Evolutionary conservation across 306 rosid species (phyloP), one percentile per base, ranked within the genome.

Genomic region (Crotalaria pallida): DNA sequence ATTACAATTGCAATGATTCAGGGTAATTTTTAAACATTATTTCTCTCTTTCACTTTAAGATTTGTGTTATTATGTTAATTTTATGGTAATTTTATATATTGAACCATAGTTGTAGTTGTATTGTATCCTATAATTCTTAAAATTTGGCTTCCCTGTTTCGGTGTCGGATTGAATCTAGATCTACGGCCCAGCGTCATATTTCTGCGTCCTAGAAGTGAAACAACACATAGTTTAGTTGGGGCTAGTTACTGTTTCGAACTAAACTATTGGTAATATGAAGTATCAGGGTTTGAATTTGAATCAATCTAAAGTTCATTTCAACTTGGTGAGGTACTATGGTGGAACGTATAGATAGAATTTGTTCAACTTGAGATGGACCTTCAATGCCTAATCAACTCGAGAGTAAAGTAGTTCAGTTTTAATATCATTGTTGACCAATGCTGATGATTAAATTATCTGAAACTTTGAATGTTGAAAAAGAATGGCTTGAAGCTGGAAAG

Each of bases 401-500:
- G 69, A 23, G 45, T 34, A 3, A 58, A 23, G 56, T 33, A 18
- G 48, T 63, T 69, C 10, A 9, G 33, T 78, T 57, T 9, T 24
- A 40, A 31, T 34, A n/a, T 22, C 2, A 2, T 67, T 8, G 9
- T 67, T 55, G 33, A 16, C 15, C 29, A 11, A 8, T 48, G 65
- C 64, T 74, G 58, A 78, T 41, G 50, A 67, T 10, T 78, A 61
- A 58, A 41, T 27, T 40, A 26, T 62, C 1, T 75, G 55, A 34
- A 34, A 38, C 58, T 58, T 45, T 70, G 11, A n/a, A 74, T 77
- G 17, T 81, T 77, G 77, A 53, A 8, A 8, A 69, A 95, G 99
- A 95, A 74, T 95, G 99, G 99, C 89, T 95, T 80, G 97, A 95
- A 79, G 82, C 99, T 80, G 99, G 99, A n/a, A 83, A 95, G 79